Evolutionary conservation across 441 rosid genomes (phyloP), one percentile per base, ranked within the genome.

Genomic region (Arabidopsis hybrid): DNA sequence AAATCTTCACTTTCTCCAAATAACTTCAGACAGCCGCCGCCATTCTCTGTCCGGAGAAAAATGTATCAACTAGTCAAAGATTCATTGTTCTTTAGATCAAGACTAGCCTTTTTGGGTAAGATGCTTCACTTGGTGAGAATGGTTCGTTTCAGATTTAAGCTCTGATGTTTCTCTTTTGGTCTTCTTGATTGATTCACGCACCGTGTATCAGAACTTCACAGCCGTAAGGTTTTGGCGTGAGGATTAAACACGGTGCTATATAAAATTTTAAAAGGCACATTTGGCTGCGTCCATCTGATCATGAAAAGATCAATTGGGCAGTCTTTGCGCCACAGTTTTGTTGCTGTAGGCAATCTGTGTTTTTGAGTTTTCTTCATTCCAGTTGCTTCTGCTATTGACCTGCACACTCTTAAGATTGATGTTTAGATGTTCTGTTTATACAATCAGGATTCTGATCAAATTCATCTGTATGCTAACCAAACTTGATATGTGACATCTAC

Each of bases 181-280:
- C n/a, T n/a, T 32, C 0, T 64, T 59, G 72, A 60, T 46, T 42
- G 51, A 55, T 74, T 81, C n/a, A n/a, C n/a, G n/a, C 86, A 85
- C 80, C 77, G 85, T 79, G 73, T 78, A 85, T 87, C 68, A 76
- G 91, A 88, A 83, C 89, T 83, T 88, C 89, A 81, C 77, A 80
- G 21, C 62, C 66, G 5, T 71, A 76, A 80, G 81, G 21, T 79
- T 77, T 49, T 71, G 74, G 50, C 81, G 63, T 85, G 91, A 82
- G 85, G 96, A 50, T 90, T 90, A 88, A 82, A 88, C 85, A 74
- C 86, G 74, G 84, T 87, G 91, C 80, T 80, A 77, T 1, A 77
- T 65, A 34, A 65, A 64, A 53, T 1, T 11, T 1, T 4, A n/a
- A 12, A 9, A 18, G 16, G 59, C 67, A 46, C 50, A 59, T 68